Evolutionary conservation across 306 rosid species (phyloP).

Genomic region (Trifolium dubium): DNA sequence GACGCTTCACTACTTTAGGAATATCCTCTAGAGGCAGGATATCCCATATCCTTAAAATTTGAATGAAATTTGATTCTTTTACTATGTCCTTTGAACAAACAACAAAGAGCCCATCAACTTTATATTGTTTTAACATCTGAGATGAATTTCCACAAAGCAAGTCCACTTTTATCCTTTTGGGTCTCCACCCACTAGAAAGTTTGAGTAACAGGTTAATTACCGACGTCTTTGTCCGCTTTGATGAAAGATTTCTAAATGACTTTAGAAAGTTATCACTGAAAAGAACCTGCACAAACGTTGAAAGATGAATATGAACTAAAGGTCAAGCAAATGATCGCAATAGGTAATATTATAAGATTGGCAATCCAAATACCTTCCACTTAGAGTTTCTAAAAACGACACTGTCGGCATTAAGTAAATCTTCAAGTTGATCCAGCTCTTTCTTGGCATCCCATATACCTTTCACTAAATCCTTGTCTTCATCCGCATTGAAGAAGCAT

Average conservation of each 20-base stretch:
- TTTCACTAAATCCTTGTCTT: constrained; percentile 62
- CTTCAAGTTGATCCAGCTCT: constrained; percentile 65
- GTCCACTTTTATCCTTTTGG: constrained; percentile 49
- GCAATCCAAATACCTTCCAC: constrained; percentile 68
- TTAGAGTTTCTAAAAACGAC: constrained; percentile 58
- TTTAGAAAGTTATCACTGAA: constrained; percentile 52
- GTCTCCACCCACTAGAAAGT: constrained; percentile 79
- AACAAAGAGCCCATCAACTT: constrained; percentile 59
- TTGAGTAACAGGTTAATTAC: constrained; percentile 58
- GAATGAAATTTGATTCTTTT: constrained; percentile 49
- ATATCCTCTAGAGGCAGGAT: constrained; percentile 58
- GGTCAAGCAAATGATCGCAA: not conserved
- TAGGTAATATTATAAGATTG: not conserved
- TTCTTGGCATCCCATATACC: constrained; percentile 57
- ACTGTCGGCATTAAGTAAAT: constrained; percentile 64
- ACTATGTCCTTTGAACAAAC: constrained; percentile 61
- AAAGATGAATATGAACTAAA: not conserved
- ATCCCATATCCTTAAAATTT: constrained; percentile 79
- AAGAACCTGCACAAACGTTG: constrained; percentile 48
- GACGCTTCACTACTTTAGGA: constrained; percentile 62
- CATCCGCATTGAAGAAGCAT: constrained; percentile 70
- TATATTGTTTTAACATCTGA: constrained; percentile 54
- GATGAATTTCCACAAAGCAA: constrained; percentile 55
- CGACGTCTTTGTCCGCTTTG: constrained; percentile 44
- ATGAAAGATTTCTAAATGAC: constrained; percentile 61